Conservation (phyloP, 208 protist genomes). For the Crithidia fasciculata region DNA sequence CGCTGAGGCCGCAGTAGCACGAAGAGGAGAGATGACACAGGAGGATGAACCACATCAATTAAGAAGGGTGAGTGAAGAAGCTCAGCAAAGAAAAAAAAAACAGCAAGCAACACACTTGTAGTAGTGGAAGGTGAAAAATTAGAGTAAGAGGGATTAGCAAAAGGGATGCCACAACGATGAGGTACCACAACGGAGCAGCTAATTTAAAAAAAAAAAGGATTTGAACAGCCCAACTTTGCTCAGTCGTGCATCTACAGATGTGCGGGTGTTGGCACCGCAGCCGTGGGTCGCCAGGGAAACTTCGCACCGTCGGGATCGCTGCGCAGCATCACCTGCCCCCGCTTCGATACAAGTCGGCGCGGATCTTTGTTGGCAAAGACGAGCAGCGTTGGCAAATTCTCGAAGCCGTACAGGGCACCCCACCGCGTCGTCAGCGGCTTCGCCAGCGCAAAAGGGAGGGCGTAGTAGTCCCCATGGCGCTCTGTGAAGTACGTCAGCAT, state of each 20-base stretch:
- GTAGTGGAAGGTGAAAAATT: too few relatives aligned
- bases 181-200: background rate
- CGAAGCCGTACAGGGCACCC: conserved; percentile 2
- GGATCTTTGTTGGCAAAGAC: conserved; percentile 49
- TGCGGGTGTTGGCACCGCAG: background rate
- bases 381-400: conserved; percentile 25
- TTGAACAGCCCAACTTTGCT: background rate
- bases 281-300: conserved; percentile 53
- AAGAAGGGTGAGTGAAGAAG: background rate
- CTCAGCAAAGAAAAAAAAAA: conserved; percentile 17
- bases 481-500: conserved; percentile 40
- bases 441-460: conserved; percentile 34
- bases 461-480: conserved; percentile 30
- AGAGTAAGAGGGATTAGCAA: too few relatives aligned
- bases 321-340: conserved; percentile 36
- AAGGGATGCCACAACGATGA: too few relatives aligned
- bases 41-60: too few relatives aligned
- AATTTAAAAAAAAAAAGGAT: background rate
- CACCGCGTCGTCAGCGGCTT: conserved; percentile 12
- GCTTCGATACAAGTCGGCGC: conserved; percentile 28
- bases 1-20: too few relatives aligned
- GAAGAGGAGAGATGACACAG: too few relatives aligned
- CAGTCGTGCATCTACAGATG: background rate
- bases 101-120: background rate
- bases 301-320: conserved; percentile 42